Conservation (phyloP, 352 stramenopile species). For the Peronospora belbahrii region DNA sequence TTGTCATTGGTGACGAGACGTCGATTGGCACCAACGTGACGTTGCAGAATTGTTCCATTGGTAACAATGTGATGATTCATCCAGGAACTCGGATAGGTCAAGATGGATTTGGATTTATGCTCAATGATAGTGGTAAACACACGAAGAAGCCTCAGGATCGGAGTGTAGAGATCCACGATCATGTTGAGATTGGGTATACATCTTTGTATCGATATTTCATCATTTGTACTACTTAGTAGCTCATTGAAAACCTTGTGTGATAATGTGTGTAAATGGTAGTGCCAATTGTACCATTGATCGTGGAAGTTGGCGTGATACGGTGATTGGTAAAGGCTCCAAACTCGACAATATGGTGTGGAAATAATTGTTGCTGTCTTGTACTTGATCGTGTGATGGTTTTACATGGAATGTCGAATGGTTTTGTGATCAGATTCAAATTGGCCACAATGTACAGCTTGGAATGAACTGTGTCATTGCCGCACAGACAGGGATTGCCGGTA, state of each 20-base stretch:
- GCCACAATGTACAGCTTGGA: constrained; percentile 80
- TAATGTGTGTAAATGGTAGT: constrained; percentile 24
- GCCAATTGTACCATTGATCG: constrained; percentile 77
- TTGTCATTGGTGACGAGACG: constrained; percentile 47
- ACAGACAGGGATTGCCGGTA: constrained; percentile 78
- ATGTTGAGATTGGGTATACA: constrained; percentile 81
- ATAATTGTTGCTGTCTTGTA: neutral
- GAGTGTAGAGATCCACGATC: constrained; percentile 62
- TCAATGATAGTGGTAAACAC: constrained; percentile 50
- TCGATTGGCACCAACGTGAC: constrained; percentile 47
- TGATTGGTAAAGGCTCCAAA: constrained; percentile 65
- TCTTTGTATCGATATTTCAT: too few species aligned
- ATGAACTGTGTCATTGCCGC: constrained; percentile 63
- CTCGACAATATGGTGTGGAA: constrained; percentile 69
- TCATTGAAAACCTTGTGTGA: neutral
- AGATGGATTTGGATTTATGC: constrained; percentile 77
- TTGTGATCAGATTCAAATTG: constrained; percentile 65
- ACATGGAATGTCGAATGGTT: neutral
- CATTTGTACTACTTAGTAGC: neutral
- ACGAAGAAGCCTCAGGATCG: constrained; percentile 78
- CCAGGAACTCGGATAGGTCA: constrained; percentile 63
- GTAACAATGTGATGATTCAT: constrained; percentile 60
- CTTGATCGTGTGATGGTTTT: too few species aligned
- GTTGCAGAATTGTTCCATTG: constrained; percentile 64
- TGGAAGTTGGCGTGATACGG: constrained; percentile 78